Conservation (phyloP, 371 early-diverging fungal genomes). For the Haplosporangium sp. region DNA sequence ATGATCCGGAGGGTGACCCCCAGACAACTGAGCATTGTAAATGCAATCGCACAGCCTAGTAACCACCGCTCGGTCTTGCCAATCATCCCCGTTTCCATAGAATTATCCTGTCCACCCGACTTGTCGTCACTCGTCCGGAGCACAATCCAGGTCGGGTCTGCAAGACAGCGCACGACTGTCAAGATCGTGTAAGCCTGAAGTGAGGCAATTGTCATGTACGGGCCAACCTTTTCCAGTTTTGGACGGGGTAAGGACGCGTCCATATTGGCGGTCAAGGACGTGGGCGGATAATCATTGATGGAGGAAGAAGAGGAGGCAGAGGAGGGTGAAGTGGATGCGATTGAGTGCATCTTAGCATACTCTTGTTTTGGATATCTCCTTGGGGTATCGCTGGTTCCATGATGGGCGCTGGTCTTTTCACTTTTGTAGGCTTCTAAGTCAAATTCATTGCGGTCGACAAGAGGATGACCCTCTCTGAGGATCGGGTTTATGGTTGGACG, state of each 20-base stretch:
- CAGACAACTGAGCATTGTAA: constrained; percentile 40
- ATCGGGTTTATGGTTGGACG: constrained; percentile 6
- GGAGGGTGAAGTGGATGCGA: not conserved
- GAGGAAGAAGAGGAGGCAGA: too few species aligned
- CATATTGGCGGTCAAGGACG: too few species aligned
- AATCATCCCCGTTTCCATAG: not conserved
- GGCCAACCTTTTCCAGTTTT: constrained; percentile 26
- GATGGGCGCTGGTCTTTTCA: constrained; percentile 9
- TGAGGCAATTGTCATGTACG: constrained; percentile 23
- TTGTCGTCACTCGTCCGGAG: constrained; percentile 19
- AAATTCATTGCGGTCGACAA: constrained; percentile 8
- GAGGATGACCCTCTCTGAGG: constrained; percentile 3
- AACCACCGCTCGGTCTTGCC: constrained; percentile 32
- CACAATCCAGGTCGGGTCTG: constrained; percentile 45
- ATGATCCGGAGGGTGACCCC: constrained; percentile 45
- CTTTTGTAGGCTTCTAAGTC: constrained; percentile 6
- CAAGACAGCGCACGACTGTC: constrained; percentile 37
- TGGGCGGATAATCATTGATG: too few species aligned
- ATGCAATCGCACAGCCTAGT: constrained; percentile 40
- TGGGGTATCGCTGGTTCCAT: not conserved
- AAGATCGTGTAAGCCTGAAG: constrained; percentile 48
- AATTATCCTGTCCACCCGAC: not conserved
- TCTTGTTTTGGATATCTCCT: not conserved
- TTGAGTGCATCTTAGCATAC: not conserved
- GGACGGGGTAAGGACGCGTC: constrained; percentile 7